These are phyloP conservation scores for Grigorovia humatica DNA, from an alignment of 805 yeast species.

Conservation along the genomic window DNA sequence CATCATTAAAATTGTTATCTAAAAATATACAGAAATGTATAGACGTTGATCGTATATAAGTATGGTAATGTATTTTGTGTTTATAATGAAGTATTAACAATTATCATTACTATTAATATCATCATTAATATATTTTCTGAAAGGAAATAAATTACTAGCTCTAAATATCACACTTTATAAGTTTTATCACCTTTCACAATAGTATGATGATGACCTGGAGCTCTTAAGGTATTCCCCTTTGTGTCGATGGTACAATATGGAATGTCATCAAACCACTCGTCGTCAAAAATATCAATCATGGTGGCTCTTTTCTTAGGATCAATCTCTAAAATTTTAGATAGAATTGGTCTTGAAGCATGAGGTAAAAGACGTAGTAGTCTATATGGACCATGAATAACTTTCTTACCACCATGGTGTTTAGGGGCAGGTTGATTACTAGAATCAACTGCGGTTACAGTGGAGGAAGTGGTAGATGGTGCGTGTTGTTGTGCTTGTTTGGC, in stretches of 20 bases:
- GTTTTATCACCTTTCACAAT: slow-evolving; percentile 37
- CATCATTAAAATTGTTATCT: too few relatives aligned
- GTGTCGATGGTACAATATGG: slow-evolving; percentile 46
- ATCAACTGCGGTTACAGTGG: slow-evolving; percentile 5
- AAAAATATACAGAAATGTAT: not conserved
- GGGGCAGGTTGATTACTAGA: slow-evolving; percentile 6
- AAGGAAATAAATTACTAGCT: too few relatives aligned
- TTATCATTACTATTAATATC: not conserved
- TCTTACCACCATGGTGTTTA: slow-evolving; percentile 31
- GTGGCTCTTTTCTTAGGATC: slow-evolving; percentile 57
- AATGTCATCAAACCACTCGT: slow-evolving; percentile 62
- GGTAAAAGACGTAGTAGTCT: slow-evolving; percentile 72
- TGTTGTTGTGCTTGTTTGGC: not conserved
- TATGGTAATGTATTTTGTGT: not conserved
- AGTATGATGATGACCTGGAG: slow-evolving; percentile 43
- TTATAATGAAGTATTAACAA: too few relatives aligned
- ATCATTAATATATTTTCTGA: not conserved
- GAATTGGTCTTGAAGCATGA: slow-evolving; percentile 70
- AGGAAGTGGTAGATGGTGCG: slow-evolving; percentile 1
- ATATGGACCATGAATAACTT: slow-evolving; percentile 73
- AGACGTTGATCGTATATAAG: not conserved
- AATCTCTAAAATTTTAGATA: slow-evolving; percentile 53
- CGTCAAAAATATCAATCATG: slow-evolving; percentile 51
- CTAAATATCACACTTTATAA: slow-evolving; percentile 27
- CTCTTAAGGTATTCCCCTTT: slow-evolving; percentile 32